Evolutionary conservation across 2,329 filamentous ascomycete genomes (phyloP).

Genomic region (Botryotinia globosa): DNA sequence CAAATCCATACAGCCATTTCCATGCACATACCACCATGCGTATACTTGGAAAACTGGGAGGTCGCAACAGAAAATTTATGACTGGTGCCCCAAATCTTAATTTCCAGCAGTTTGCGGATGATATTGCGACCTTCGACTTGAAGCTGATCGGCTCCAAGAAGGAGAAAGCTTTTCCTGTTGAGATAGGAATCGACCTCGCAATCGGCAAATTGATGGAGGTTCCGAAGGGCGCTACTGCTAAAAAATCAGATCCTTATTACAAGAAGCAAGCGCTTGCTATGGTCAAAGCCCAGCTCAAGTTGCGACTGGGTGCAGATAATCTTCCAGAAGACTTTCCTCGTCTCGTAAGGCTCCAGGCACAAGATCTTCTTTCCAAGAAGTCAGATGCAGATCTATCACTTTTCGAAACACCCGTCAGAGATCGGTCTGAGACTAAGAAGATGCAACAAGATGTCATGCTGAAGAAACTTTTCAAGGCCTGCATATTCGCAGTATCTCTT

Average conservation of each 20-base stretch:
- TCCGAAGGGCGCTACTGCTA: slow-evolving; percentile 58
- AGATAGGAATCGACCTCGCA: slow-evolving; percentile 83
- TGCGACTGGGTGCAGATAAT: slow-evolving; percentile 82
- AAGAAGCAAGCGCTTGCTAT: slow-evolving; percentile 90
- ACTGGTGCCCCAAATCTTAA: slow-evolving; percentile 81
- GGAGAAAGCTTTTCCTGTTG: slow-evolving; percentile 82
- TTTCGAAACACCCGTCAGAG: slow-evolving; percentile 72
- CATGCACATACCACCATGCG: slow-evolving; percentile 97
- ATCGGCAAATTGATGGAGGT: slow-evolving; percentile 83
- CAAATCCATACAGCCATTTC: slow-evolving; percentile 93
- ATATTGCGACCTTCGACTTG: slow-evolving; percentile 82
- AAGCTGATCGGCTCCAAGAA: slow-evolving; percentile 85
- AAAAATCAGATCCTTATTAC: slow-evolving; percentile 70
- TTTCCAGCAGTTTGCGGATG: slow-evolving; percentile 84
- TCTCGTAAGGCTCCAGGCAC: slow-evolving; percentile 81
- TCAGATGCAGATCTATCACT: slow-evolving; percentile 66
- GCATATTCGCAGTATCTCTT: slow-evolving; percentile 80
- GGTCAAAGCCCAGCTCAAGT: slow-evolving; percentile 83
- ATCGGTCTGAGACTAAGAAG: slow-evolving; percentile 84
- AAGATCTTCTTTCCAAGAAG: slow-evolving; percentile 75
- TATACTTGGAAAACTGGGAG: slow-evolving; percentile 93
- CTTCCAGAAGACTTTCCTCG: slow-evolving; percentile 86
- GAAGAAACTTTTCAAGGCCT: slow-evolving; percentile 84
- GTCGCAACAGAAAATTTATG: slow-evolving; percentile 92
- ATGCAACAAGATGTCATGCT: slow-evolving; percentile 76